phyloP scores from a whole-genome alignment of 495 filamentous ascomycete species.

The Elasticomyces elasticus region DNA sequence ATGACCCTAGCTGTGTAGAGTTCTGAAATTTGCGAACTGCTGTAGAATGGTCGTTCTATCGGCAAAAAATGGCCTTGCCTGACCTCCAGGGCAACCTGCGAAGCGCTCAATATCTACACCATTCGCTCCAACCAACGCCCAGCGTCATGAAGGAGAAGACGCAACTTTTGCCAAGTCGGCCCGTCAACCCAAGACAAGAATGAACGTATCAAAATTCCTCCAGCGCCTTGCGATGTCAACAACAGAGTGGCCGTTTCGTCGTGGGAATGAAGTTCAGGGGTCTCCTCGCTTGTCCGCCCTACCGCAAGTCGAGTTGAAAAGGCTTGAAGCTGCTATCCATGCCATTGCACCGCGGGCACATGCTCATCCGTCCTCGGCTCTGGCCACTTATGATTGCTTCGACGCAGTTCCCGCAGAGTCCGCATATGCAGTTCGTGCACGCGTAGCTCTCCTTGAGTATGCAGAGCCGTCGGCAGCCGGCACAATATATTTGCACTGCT shows the following conservation, averaged over 20 bases:
- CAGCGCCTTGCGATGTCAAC: not conserved
- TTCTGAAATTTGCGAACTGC: not conserved
- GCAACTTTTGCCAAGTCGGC: not conserved
- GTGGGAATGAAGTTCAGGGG: not conserved
- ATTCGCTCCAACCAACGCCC: not conserved
- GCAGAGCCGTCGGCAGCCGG: conserved; percentile 64
- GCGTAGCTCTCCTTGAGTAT: conserved; percentile 72
- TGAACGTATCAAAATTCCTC: not conserved
- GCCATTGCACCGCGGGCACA: conserved; percentile 56
- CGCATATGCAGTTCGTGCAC: conserved; percentile 90
- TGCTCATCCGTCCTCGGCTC: conserved; percentile 40
- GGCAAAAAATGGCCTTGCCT: not conserved
- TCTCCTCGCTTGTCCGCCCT: conserved; percentile 14
- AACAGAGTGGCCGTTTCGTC: not conserved
- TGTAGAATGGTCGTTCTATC: not conserved
- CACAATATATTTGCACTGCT: conserved; percentile 73
- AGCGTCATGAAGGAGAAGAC: not conserved
- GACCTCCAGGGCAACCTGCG: not conserved
- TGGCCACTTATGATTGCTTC: conserved; percentile 57
- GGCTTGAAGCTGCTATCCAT: conserved; percentile 60
- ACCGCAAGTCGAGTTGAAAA: conserved; percentile 56
- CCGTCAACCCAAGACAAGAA: not conserved
- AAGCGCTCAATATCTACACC: not conserved
- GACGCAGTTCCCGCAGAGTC: conserved; percentile 77
- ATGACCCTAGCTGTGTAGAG: too few species aligned